Evolutionary conservation across 495 filamentous ascomycete genomes (phyloP).

Genomic region (Xylaria scruposa): DNA sequence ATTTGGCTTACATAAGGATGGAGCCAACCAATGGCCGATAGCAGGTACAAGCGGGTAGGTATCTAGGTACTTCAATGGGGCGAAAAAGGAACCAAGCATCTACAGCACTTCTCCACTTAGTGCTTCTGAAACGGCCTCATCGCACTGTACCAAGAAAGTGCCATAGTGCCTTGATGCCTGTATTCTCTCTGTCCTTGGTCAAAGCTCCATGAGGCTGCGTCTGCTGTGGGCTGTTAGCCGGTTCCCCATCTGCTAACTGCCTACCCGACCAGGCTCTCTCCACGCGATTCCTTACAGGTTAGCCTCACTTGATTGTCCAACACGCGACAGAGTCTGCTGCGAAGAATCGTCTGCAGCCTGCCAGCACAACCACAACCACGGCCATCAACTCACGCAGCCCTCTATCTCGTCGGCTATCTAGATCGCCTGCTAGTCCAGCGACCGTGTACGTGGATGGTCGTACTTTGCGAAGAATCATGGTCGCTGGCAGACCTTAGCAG

Average conservation of each 20-base stretch:
- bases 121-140: not conserved
- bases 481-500: conserved; percentile 29
- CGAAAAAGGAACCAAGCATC: not conserved
- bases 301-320: conserved; percentile 27
- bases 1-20: conserved; percentile 36
- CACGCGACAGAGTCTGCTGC: conserved; percentile 42
- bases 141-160: conserved; percentile 21
- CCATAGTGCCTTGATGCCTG: conserved; percentile 6
- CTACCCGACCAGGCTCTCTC: conserved; percentile 13
- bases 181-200: conserved; percentile 9
- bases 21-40: conserved; percentile 22
- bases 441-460: conserved; percentile 25
- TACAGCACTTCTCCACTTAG: not conserved
- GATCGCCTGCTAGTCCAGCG: conserved; percentile 6
- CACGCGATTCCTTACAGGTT: conserved; percentile 22
- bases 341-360: conserved; percentile 24
- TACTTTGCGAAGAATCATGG: conserved; percentile 20
- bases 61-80: not conserved
- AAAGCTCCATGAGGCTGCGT: conserved; percentile 26
- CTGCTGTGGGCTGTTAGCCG: not conserved
- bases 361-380: conserved; percentile 29
- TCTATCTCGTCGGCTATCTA: not conserved
- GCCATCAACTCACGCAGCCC: conserved; percentile 12
- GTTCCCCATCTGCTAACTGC: conserved; percentile 4
- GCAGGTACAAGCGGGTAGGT: not conserved